Evolutionary conservation across 1,284 basidiomycete genomes (phyloP).

Genomic region (Boletus albobrunnescens): DNA sequence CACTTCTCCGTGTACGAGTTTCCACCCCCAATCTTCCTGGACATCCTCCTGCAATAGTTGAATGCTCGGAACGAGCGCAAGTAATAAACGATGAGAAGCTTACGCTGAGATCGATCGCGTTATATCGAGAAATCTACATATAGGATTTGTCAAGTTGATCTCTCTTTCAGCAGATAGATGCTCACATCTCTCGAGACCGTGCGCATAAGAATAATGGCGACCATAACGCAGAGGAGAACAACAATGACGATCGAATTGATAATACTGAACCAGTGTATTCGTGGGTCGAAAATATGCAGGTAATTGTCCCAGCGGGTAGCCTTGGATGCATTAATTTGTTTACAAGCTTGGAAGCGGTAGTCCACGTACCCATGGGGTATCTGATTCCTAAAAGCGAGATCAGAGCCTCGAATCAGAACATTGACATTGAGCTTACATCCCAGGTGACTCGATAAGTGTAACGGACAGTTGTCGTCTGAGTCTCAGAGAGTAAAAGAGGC

Average conservation of each 20-base stretch:
- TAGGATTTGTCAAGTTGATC: slow-evolving; percentile 36
- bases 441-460: slow-evolving; percentile 91
- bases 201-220: slow-evolving; percentile 84
- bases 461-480: slow-evolving; percentile 61
- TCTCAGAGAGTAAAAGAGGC: slow-evolving; percentile 64
- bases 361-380: slow-evolving; percentile 71
- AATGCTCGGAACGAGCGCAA: background rate
- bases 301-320: slow-evolving; percentile 97
- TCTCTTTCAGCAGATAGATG: slow-evolving; percentile 32
- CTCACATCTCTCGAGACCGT: slow-evolving; percentile 86
- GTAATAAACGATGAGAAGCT: slow-evolving; percentile 22
- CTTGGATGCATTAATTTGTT: slow-evolving; percentile 37
- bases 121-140: slow-evolving; percentile 88
- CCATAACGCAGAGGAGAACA: slow-evolving; percentile 89
- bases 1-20: slow-evolving; percentile 93
- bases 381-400: slow-evolving; percentile 58
- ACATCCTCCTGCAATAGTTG: slow-evolving; percentile 73
- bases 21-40: slow-evolving; percentile 99
- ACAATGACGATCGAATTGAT: slow-evolving; percentile 92
- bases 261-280: slow-evolving; percentile 89
- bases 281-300: slow-evolving; percentile 75
- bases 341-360: background rate
- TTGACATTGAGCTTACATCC: slow-evolving; percentile 52
- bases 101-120: slow-evolving; percentile 88
- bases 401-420: slow-evolving; percentile 1